Base-by-base conservation (phyloP, 129 eudicot genomes). In the Flaveria linearis region DNA sequence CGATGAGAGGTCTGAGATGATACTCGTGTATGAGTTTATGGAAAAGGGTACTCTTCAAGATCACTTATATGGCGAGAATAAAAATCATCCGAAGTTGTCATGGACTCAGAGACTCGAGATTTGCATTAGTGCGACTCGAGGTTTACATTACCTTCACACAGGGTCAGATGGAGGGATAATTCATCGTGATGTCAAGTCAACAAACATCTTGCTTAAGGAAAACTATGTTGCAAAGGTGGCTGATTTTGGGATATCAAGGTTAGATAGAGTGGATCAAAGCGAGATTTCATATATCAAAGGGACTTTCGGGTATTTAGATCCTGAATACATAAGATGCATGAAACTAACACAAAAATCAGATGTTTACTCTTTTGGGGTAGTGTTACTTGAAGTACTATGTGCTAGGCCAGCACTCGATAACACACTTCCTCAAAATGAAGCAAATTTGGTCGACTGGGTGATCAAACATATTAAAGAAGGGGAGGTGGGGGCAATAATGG, bases 151-250 rank as follows among this genome's bases (percentile, higher is more conserved):
- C 73, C 93, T 91, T 51, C 91, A 91, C 73, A 84, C 91, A 0
- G 84, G 91, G 18, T 69, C 81, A 0, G 84, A 78, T 14, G 85
- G 73, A 15, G 86, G 86, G 15, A 84, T 91, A 15, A 87, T 91
- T 28, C 97, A 91, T 64, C 88, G 90, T 4, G 97, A 91, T 67
- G 87, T 91, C 18, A 91, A 88, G 81, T 88, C 97, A 11, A 88
- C 93, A 3, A 91, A 91, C 78, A 91, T 91, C 18, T 82, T 88
- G 75, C 86, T 91, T 30, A 89, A 88, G 13, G 82, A 82, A 13
- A 62, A 86, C 18, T 88, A 75, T 9, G 86, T 80, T 7, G 93
- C 91, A 13, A 90, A 90, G 76, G 91, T 88, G 12, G 86, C 89
- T 0, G 96, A 89, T 78, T 89, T 89, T 23, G 96, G 91, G 39